Evolutionary conservation across 495 filamentous ascomycete species (phyloP).

Genomic region (Trichoderma parareesei): DNA sequence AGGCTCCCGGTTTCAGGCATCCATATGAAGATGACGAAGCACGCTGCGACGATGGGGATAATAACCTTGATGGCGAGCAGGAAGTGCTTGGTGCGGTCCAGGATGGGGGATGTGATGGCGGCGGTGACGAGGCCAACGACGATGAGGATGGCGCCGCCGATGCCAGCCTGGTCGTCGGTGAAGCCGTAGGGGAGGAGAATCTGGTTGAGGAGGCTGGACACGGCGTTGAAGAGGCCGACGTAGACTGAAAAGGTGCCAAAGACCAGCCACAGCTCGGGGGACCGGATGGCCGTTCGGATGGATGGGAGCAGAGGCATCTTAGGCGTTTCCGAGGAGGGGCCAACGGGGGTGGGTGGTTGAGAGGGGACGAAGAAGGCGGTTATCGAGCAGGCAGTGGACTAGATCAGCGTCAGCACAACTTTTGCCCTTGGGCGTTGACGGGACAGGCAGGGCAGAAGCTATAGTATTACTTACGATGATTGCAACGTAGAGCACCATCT

Average conservation of each 20-base stretch:
- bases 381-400: slow-evolving; percentile 63
- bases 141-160: slow-evolving; percentile 86
- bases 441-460: background rate
- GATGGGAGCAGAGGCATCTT: slow-evolving; percentile 46
- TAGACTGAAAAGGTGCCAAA: slow-evolving; percentile 71
- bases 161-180: slow-evolving; percentile 73
- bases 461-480: slow-evolving; percentile 56
- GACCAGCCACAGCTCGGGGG: slow-evolving; percentile 67
- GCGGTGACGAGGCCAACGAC: slow-evolving; percentile 72
- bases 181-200: slow-evolving; percentile 78
- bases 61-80: slow-evolving; percentile 64
- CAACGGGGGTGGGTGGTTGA: slow-evolving; percentile 64
- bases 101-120: slow-evolving; percentile 68
- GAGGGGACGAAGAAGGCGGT: slow-evolving; percentile 83
- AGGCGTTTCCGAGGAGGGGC: slow-evolving; percentile 33
- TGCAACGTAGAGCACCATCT: slow-evolving; percentile 78
- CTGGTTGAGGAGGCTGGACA: slow-evolving; percentile 84
- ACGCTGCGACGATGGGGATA: slow-evolving; percentile 64
- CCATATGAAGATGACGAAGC: slow-evolving; percentile 73
- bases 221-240: slow-evolving; percentile 87
- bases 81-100: slow-evolving; percentile 77
- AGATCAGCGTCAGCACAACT: background rate
- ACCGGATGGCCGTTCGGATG: slow-evolving; percentile 37
- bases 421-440: background rate
- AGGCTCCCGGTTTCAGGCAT: slow-evolving; percentile 58